Evolutionary conservation across 176 grass and related monocot genomes (phyloP), one percentile per base, ranked within the genome.

Genomic region (Aegilops umbellulata): DNA sequence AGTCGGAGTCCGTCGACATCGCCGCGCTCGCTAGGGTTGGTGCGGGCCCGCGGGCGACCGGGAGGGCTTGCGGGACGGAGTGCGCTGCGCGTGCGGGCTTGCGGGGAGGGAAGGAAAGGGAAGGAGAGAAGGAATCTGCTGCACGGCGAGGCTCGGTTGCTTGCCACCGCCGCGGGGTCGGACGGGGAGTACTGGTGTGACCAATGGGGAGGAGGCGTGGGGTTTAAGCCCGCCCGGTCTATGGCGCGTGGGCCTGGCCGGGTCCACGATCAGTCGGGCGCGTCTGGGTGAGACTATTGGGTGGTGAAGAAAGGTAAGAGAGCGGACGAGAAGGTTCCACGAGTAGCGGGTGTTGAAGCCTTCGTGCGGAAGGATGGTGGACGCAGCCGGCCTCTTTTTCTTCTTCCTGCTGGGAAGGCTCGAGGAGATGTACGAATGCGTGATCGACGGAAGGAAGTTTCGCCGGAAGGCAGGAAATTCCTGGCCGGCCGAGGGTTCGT

Each of bases 1-100:
- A 66, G 66, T 92, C 94, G 80, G 94, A 94, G 79, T 97, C 94
- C 77, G 92, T 90, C 88, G 94, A 97, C 92, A 94, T 92, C 15
- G 65, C 80, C 7, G 25, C 66, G 13, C 27, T 73, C 0, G 39
- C 55, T 78, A 83, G 86, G 80, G 80, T 77, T 88, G 8, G 58
- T 5, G 20, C 10, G 72, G 41, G 72, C 12, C 41, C 23, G 13
- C 16, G 73, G 3, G 42, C 27, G 1, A 10, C 3, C 3, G 14
- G 23, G 24, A 25, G 3, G 39, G 39, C 14, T 49, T 49, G 35
- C 47, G 49, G 9, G 86, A 41, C 17, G 72, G 46, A 49, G 42
- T 4, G 44, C 34, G 57, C 10, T 15, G 32, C 67, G 29, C 34
- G 69, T 23, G 69, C 69, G 36, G 7, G 69, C 69, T n/a, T 47